Percentiles rank a stretch among this genome's conserved stretches.
These are phyloP conservation scores for Russula foetens DNA, from an alignment of 768 basidiomycete genomes.

Conservation along the genomic window DNA sequence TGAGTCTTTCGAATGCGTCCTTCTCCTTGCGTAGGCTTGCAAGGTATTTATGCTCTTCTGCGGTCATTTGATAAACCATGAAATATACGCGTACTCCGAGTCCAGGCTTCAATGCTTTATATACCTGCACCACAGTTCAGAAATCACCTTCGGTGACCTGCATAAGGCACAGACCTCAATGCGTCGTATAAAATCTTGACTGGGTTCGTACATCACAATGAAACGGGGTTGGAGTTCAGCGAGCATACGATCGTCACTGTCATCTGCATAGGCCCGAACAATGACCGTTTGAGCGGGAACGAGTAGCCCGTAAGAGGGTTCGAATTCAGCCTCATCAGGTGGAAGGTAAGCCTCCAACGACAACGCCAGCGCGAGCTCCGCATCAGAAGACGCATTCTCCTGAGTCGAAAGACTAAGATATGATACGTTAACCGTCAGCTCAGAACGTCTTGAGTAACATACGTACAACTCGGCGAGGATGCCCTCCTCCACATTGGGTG, in stretches of 20 bases:
- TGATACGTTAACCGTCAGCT: background rate
- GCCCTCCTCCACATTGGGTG: slow-evolving; percentile 27
- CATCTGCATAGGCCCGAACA: slow-evolving; percentile 83
- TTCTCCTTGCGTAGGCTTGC: slow-evolving; percentile 86
- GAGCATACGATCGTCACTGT: slow-evolving; percentile 84
- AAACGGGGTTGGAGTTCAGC: slow-evolving; percentile 85
- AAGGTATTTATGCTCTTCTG: slow-evolving; percentile 94
- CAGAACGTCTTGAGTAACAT: background rate
- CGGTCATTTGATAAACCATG: slow-evolving; percentile 88
- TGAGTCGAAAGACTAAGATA: slow-evolving; percentile 12
- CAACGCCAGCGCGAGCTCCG: slow-evolving; percentile 27
- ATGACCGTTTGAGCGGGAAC: slow-evolving; percentile 73
- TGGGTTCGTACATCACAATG: slow-evolving; percentile 94
- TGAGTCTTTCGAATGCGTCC: slow-evolving; percentile 85
- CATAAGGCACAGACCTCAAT: slow-evolving; percentile 56
- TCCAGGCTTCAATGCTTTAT: slow-evolving; percentile 76
- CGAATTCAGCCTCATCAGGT: slow-evolving; percentile 42
- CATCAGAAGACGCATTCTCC: slow-evolving; percentile 27
- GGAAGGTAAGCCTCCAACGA: slow-evolving; percentile 11
- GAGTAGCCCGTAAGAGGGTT: slow-evolving; percentile 73
- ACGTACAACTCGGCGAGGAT: slow-evolving; percentile 32
- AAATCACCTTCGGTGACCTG: background rate
- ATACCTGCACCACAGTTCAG: slow-evolving; percentile 49
- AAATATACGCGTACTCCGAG: slow-evolving; percentile 87
- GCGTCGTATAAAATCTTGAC: slow-evolving; percentile 84